Conservation (phyloP, 2,329 filamentous ascomycete genomes). For the Huntiella abstrusa region DNA sequence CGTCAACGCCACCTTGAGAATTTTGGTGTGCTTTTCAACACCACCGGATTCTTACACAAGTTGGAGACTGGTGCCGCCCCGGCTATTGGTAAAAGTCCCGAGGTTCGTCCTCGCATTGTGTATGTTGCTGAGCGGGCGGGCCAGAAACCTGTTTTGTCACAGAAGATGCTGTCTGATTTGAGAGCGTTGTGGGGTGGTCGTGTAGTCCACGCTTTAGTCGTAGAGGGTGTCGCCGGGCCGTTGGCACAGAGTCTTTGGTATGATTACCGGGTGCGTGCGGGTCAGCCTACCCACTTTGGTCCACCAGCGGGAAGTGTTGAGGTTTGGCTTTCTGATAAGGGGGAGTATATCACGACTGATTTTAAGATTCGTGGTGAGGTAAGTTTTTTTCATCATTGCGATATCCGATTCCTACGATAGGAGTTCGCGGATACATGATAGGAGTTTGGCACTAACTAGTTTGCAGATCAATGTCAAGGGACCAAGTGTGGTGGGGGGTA, state of each 20-base stretch:
- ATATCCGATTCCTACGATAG: neutral
- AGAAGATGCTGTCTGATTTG: conserved; percentile 56
- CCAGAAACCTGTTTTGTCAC: conserved; percentile 44
- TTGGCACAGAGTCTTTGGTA: conserved; percentile 75
- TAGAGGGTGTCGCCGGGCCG: conserved; percentile 68
- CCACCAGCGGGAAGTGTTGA: conserved; percentile 64
- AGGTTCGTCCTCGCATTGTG: conserved; percentile 56
- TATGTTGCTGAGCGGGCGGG: conserved; percentile 60
- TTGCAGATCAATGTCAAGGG: conserved; percentile 8
- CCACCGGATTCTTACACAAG: conserved; percentile 26
- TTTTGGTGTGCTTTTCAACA: conserved; percentile 50
- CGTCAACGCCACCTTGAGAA: conserved; percentile 50
- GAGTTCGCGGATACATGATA: neutral
- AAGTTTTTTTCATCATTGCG: neutral
- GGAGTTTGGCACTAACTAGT: neutral
- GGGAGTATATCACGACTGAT: conserved; percentile 42
- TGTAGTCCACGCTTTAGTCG: conserved; percentile 69
- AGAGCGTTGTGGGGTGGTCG: conserved; percentile 64
- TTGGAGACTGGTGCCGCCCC: conserved; percentile 36
- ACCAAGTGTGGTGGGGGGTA: conserved; percentile 44
- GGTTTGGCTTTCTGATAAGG: conserved; percentile 49
- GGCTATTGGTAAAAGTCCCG: conserved; percentile 33
- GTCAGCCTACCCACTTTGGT: conserved; percentile 50
- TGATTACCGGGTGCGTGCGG: conserved; percentile 51
- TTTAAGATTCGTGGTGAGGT: conserved; percentile 46